phyloP scores from a whole-genome alignment of 2,329 filamentous ascomycete genomes.

The Xylariaceae sp. region DNA sequence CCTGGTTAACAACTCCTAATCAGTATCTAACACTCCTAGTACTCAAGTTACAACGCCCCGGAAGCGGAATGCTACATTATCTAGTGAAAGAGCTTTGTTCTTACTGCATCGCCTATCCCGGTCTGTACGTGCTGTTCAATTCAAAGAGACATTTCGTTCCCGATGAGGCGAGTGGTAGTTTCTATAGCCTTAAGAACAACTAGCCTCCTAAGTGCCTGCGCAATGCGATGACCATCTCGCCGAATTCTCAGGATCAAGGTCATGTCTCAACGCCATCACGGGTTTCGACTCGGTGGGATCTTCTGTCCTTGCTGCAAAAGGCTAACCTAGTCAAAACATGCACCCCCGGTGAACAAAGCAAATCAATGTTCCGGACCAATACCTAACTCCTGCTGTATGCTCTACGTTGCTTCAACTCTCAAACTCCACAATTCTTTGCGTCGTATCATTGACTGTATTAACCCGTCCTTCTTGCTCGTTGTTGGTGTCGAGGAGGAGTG shows the following conservation, averaged over 20 bases:
- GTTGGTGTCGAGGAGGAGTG: constrained; percentile 31
- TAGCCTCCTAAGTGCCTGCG: too few species aligned
- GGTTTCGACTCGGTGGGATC: too few species aligned
- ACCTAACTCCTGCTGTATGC: constrained; percentile 24
- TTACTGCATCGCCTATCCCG: too few species aligned
- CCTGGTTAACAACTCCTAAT: background rate
- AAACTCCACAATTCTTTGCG: constrained; percentile 45
- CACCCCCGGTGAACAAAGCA: constrained; percentile 18
- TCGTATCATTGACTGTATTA: constrained; percentile 28
- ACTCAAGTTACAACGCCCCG: constrained; percentile 9
- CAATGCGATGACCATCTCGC: too few species aligned
- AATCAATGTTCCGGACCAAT: constrained; percentile 28
- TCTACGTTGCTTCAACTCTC: constrained; percentile 37
- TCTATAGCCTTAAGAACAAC: too few species aligned
- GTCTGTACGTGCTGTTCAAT: too few species aligned
- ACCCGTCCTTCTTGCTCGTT: constrained; percentile 23
- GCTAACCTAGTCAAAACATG: background rate
- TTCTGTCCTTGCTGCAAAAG: background rate
- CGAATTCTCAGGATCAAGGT: too few species aligned
- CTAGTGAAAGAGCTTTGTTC: too few species aligned
- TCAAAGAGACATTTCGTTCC: too few species aligned
- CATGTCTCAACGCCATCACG: too few species aligned
- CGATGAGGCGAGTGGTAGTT: too few species aligned
- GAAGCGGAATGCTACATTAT: constrained; percentile 19
- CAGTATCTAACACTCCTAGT: background rate